Conservation (phyloP, 129 eudicot genomes). For the Saposhnikovia divaricata region DNA sequence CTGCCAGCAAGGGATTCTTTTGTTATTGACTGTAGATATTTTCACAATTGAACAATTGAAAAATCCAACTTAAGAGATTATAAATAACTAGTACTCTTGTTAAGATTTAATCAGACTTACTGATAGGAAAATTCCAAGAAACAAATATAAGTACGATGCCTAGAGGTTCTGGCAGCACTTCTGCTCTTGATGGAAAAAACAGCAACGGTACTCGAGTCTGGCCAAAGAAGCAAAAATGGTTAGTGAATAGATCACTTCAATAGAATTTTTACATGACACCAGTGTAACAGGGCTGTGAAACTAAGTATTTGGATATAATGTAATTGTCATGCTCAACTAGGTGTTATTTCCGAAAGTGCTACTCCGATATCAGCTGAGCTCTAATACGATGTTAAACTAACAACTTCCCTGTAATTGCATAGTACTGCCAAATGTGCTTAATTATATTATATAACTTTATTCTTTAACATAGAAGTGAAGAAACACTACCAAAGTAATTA, state of each 20-base stretch:
- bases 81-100: neutral
- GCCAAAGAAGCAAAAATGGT: neutral
- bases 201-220: constrained; percentile 57
- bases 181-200: constrained; percentile 62
- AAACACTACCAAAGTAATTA: neutral
- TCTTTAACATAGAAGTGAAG: no score
- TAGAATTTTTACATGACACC: neutral
- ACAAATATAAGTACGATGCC: constrained; percentile 67
- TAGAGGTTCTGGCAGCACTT: constrained; percentile 74
- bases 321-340: neutral
- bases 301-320: neutral
- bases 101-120: constrained; percentile 32
- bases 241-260: neutral
- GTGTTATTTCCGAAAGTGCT: no score
- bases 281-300: neutral
- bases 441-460: neutral
- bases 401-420: neutral
- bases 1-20: constrained; percentile 32
- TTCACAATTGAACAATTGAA: neutral
- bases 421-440: neutral
- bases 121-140: constrained; percentile 81
- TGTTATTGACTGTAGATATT: neutral
- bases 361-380: neutral
- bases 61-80: neutral
- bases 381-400: neutral